Base-by-base conservation (phyloP, 1,139 yeast genomes). In the Groenewaldozyma auringiensis region DNA sequence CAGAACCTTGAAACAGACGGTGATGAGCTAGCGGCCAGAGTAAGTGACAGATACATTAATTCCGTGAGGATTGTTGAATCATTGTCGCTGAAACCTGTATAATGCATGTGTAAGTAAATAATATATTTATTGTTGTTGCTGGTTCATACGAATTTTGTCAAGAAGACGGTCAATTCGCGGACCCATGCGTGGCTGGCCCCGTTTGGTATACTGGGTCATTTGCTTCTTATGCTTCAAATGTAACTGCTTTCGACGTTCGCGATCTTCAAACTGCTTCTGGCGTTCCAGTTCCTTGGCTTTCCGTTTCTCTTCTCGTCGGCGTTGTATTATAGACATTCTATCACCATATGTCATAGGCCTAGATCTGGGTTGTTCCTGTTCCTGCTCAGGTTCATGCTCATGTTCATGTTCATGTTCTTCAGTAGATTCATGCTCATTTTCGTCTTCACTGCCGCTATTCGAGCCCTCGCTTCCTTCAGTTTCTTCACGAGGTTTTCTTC, bases 121-220 rank as follows among this genome's bases (percentile, higher is more conserved):
- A 25, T 25, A 25, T 8, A 25, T 25, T 35, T 9, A 11, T 32
- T n/a, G 16, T 18, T n/a, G 13, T 35, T 35, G n/a, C 38, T 11
- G 21, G 38, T 17, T 20, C 38, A 35, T 35, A 9, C 48, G 50
- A 51, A 89, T 85, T 64, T 87, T 86, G 47, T 84, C 94, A 46
- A 89, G 70, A 39, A 89, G 68, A 54, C 80, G 77, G 49, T 79
- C 83, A 49, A 89, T 86, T 61, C 95, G 75, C 8, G 96, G 94
- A 0, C 87, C 96, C 94, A 89, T 86, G 42, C 78, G 65, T 1
- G 96, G 96, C 62, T 89, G 97, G 1, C 97, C 96, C 3, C 71
- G 64, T 52, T 71, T 71, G 1, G 95, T 88, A 49, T 71, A 79
- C 52, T 82, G 75, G 1, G 78, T 66, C 62, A 65, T 62, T 42